Base-by-base conservation (phyloP, 148 eudicot species). In the Cornus controversa region DNA sequence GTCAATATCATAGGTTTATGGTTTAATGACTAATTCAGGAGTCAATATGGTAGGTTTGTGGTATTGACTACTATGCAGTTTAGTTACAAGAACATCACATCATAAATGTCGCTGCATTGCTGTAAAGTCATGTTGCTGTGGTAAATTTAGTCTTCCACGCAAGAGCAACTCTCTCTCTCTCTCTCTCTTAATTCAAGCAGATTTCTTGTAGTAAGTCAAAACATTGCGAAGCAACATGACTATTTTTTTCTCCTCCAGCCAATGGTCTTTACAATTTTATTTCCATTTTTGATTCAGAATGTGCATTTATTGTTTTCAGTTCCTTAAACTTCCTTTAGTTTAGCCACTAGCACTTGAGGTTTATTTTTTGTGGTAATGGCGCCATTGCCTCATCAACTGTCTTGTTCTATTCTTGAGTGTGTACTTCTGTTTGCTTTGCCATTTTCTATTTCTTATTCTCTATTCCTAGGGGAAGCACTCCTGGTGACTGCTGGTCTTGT, bases 401-500 rank as follows among this genome's bases (percentile, higher is more conserved):
- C 71, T 66, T 65, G 37, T 31, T 66, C 58, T 10, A 65, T 75
- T 53, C 28, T 14, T 31, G 66, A 18, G 36, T 31, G 20, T 16
- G 20, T 28, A 58, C 8, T 18, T 14, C 37, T 34, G 68, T 34
- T 60, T 63, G 62, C 24, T 69, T 74, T 25, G 20, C 13, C 47
- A 73, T 42, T n/a, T 10, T 40, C 65, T 31, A 47, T 71, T 25
- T 71, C 73, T 77, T 67, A 37, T 31, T 73, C 34, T 45, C 27
- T 79, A 80, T 75, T 84, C 82, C 26, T 76, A 93, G 99, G 99
- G 77, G 99, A 96, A 82, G 91, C 92, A 23, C 97, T 93, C 81
- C 80, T 96, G 85, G 94, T 93, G 79, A 89, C 94, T 27, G 79
- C 82, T 76, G 99, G 99, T 67, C 91, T 96, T 76, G 91, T 88